These are phyloP conservation scores for Aureobasidium lini DNA, from an alignment of 2,329 filamentous ascomycete genomes.

Conservation along the genomic window DNA sequence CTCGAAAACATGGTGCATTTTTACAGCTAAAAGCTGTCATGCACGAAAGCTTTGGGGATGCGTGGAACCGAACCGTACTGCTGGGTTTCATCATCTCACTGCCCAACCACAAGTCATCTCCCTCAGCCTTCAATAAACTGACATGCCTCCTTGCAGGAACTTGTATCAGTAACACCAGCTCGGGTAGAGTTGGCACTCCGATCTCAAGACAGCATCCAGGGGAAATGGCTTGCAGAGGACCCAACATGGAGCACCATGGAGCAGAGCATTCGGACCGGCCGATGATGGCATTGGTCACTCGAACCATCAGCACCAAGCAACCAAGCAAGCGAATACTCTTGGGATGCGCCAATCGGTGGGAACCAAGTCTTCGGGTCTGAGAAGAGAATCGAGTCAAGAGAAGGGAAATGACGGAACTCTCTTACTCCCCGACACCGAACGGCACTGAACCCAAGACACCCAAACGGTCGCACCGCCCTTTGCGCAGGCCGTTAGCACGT, in stretches of 20 bases:
- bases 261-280: slow-evolving; percentile 15
- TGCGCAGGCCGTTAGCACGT: neutral
- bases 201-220: slow-evolving; percentile 46
- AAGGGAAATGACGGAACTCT: neutral
- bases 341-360: neutral
- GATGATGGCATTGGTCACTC: slow-evolving; percentile 9
- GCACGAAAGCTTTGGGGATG: neutral
- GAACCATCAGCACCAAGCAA: neutral
- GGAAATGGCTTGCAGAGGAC: slow-evolving; percentile 56
- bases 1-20: too few species aligned
- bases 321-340: neutral
- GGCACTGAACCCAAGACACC: neutral
- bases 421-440: neutral
- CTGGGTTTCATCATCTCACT: neutral
- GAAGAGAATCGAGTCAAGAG: neutral
- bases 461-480: neutral
- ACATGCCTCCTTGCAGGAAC: slow-evolving; percentile 38
- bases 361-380: neutral
- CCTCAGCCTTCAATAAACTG: neutral
- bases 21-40: too few species aligned
- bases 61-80: neutral
- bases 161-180: slow-evolving; percentile 49
- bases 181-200: slow-evolving; percentile 50
- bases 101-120: neutral
- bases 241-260: slow-evolving; percentile 46